Evolutionary conservation across 495 filamentous ascomycete species (phyloP).

Genomic region (Evernia prunastri): DNA sequence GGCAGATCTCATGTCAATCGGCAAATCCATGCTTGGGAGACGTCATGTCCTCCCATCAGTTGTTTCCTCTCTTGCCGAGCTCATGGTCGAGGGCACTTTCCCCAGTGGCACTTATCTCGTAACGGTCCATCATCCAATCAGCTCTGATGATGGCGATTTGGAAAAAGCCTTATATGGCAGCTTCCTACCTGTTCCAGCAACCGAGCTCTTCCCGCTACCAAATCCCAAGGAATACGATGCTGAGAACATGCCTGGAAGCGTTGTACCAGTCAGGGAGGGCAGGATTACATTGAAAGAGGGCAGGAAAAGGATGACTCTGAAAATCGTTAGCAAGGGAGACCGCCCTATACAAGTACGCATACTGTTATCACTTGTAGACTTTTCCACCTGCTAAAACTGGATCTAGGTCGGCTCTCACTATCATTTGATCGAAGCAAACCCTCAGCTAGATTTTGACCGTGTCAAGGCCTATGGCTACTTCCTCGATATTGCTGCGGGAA

Average conservation of each 20-base stretch:
- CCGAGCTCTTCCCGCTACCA: conserved; percentile 56
- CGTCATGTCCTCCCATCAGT: conserved; percentile 89
- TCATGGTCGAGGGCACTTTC: conserved; percentile 95
- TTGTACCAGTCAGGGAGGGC: conserved; percentile 62
- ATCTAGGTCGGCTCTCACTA: conserved; percentile 85
- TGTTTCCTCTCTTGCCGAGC: conserved; percentile 63
- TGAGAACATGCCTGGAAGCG: conserved; percentile 68
- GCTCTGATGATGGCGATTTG: conserved; percentile 80
- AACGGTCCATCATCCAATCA: conserved; percentile 87
- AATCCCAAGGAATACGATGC: conserved; percentile 55
- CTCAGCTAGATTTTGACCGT: conserved; percentile 88
- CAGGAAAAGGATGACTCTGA: conserved; percentile 63
- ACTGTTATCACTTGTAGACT: background rate
- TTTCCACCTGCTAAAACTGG: background rate
- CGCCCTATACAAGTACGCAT: conserved; percentile 72
- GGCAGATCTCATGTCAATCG: conserved; percentile 86
- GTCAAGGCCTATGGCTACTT: conserved; percentile 74
- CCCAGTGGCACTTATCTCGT: conserved; percentile 87
- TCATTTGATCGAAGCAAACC: conserved; percentile 92
- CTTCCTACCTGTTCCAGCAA: conserved; percentile 77
- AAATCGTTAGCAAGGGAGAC: conserved; percentile 82
- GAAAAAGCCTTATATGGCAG: conserved; percentile 83
- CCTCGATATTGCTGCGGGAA: conserved; percentile 86
- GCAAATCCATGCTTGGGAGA: conserved; percentile 86
- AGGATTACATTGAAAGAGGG: conserved; percentile 66